phyloP scores from a whole-genome alignment of 1,139 yeast species.

The Sugiyamaella japonica region DNA sequence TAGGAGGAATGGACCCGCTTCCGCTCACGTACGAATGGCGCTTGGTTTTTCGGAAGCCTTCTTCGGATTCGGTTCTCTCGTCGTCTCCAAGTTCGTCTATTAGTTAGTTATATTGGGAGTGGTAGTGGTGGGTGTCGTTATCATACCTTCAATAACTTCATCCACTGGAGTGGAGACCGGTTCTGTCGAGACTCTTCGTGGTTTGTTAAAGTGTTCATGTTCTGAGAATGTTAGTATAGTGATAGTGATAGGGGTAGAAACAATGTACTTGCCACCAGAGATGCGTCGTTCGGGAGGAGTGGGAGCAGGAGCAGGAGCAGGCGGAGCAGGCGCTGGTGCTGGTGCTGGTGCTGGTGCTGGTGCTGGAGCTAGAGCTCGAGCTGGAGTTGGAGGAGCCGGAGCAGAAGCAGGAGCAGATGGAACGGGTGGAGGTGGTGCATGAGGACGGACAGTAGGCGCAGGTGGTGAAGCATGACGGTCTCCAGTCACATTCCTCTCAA shows the following conservation, averaged over 20 bases:
- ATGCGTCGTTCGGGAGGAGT: neutral
- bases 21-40: slow-evolving; percentile 32
- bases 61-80: slow-evolving; percentile 40
- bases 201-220: neutral
- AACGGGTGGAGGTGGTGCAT: slow-evolving; percentile 1
- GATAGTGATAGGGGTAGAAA: neutral
- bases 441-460: slow-evolving; percentile 11
- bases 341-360: neutral
- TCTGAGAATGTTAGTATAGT: neutral
- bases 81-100: slow-evolving; percentile 39
- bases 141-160: slow-evolving; percentile 23
- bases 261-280: slow-evolving; percentile 3
- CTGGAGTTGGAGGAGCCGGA: neutral
- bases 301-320: neutral
- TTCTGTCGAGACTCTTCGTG: slow-evolving; percentile 9
- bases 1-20: slow-evolving; percentile 35
- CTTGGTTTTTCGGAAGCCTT: slow-evolving; percentile 21
- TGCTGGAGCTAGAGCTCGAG: neutral
- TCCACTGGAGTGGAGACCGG: slow-evolving; percentile 15
- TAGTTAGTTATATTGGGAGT: slow-evolving; percentile 12
- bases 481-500: neutral
- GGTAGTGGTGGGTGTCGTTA: neutral
- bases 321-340: neutral
- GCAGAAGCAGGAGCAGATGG: neutral
- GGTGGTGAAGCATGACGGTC: slow-evolving; percentile 3